Base-by-base conservation (phyloP, 2,329 filamentous ascomycete genomes). In the Xylaria sp. region DNA sequence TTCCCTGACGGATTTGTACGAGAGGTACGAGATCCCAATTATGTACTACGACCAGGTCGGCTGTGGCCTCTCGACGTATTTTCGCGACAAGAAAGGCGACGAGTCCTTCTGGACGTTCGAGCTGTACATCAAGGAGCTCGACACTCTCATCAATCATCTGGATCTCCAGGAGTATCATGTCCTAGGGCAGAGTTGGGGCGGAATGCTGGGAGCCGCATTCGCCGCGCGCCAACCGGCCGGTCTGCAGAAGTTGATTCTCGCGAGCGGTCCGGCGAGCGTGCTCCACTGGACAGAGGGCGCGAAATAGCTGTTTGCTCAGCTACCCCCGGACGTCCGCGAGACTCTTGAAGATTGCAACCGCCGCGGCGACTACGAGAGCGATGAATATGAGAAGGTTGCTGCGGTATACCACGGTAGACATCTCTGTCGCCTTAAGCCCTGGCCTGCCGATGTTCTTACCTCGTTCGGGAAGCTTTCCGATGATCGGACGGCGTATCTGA, bases 1-100 rank as follows among this genome's bases (percentile, higher is more conserved):
- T 25, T 88, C 89, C 7, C 81, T 92, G 65, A 84, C 89, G 63
- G 84, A 87, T 28, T 84, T 91, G 3, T 59, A 54, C 48, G 48
- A 58, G 20, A 58, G 58, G n/a, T 78, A 80, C 71, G 74, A 75
- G 54, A 80, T 82, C 23, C 83, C 85, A 0, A 77, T 87, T 3
- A 76, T 69, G 7, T 66, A 62, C 28, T 69, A 69, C 12, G 66
- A 69, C 39, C 62, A 69, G 28, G 28, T 58, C 3, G 66, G 66
- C 10, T 65, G 61, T n/a, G 62, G 66, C 7, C 62, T 32, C n/a
- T 69, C 63, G 3, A 69, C 66, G 0, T 61, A 46, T 25, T 55
- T 63, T 10, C 15, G 25, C 20, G 56, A 68, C 2, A 63, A 55
- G 18, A 18, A 28, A 1, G 65, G 65, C 18, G 60, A 63, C 5